Percentiles rank a stretch among this genome's conserved stretches.
Conservation (phyloP, 2,329 filamentous ascomycete genomes). For the Epichloe uncinata region DNA sequence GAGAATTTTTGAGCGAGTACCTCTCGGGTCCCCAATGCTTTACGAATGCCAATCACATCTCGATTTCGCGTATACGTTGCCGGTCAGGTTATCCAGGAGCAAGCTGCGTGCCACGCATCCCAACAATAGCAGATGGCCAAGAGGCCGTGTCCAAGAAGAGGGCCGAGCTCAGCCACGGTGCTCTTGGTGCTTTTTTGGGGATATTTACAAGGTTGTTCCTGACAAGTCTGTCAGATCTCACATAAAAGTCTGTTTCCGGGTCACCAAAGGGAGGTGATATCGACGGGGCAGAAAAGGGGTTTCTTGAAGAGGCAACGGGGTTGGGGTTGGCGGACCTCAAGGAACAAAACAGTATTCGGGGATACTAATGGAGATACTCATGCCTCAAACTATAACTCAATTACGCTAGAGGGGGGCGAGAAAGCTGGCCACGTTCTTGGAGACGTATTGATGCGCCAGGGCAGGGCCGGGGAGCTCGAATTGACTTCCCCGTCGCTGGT, state of each 20-base stretch:
- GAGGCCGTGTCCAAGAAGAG: not conserved
- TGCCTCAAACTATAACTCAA: too few relatives aligned
- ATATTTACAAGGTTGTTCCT: conserved; percentile 57
- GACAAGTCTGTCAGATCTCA: conserved; percentile 62
- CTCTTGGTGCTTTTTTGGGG: not conserved
- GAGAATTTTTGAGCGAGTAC: too few relatives aligned
- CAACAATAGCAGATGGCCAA: not conserved
- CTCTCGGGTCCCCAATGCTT: too few relatives aligned
- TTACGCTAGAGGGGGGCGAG: too few relatives aligned
- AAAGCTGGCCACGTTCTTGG: too few relatives aligned
- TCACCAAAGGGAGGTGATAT: conserved; percentile 47
- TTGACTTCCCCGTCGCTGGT: not conserved
- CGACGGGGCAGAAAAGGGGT: conserved; percentile 63
- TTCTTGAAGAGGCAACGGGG: conserved; percentile 55
- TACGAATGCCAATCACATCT: too few relatives aligned
- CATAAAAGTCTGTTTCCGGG: conserved; percentile 95
- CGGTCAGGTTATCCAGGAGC: not conserved
- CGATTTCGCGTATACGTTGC: too few relatives aligned
- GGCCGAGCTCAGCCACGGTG: not conserved
- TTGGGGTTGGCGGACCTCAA: too few relatives aligned
- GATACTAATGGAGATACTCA: too few relatives aligned
- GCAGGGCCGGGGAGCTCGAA: not conserved
- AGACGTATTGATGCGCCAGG: too few relatives aligned
- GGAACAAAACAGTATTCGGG: too few relatives aligned
- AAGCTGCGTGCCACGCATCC: not conserved